Conservation (phyloP, 768 basidiomycete genomes). For the Clavulina sp. region DNA sequence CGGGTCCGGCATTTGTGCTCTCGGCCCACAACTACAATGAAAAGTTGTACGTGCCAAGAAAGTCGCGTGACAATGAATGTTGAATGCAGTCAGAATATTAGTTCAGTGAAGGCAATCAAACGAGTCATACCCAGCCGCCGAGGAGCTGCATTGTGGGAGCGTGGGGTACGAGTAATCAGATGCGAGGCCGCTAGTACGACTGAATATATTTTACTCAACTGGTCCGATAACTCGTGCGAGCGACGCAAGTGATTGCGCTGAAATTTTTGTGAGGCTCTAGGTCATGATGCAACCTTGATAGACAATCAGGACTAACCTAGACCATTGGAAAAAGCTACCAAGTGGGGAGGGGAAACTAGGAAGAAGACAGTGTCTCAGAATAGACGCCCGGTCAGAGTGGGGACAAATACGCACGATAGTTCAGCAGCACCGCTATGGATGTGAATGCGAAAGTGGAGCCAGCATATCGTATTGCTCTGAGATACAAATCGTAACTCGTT, state of each 20-base stretch:
- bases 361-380: constrained; percentile 6
- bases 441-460: constrained; percentile 84
- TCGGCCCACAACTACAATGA: constrained; percentile 46
- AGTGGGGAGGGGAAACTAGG: constrained; percentile 75
- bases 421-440: constrained; percentile 69
- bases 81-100: neutral
- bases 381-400: constrained; percentile 1
- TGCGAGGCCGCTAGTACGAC: neutral
- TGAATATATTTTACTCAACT: constrained; percentile 14
- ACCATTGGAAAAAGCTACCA: constrained; percentile 86
- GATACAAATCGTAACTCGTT: constrained; percentile 1
- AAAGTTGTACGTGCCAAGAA: neutral
- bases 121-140: constrained; percentile 52
- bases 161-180: neutral
- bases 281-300: neutral
- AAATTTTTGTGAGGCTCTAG: neutral
- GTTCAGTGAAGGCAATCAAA: neutral
- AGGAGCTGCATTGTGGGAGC: constrained; percentile 25
- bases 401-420: constrained; percentile 41
- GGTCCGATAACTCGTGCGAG: constrained; percentile 84
- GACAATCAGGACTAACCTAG: too few species aligned
- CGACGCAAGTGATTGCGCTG: constrained; percentile 84
- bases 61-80: neutral
- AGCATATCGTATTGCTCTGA: constrained; percentile 72
- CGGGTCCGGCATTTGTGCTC: constrained; percentile 48